Percentiles rank a stretch among this genome's conserved stretches.
Evolutionary conservation across 2,329 filamentous ascomycete genomes (phyloP).

Genomic region (Geosmithia putterillii): DNA sequence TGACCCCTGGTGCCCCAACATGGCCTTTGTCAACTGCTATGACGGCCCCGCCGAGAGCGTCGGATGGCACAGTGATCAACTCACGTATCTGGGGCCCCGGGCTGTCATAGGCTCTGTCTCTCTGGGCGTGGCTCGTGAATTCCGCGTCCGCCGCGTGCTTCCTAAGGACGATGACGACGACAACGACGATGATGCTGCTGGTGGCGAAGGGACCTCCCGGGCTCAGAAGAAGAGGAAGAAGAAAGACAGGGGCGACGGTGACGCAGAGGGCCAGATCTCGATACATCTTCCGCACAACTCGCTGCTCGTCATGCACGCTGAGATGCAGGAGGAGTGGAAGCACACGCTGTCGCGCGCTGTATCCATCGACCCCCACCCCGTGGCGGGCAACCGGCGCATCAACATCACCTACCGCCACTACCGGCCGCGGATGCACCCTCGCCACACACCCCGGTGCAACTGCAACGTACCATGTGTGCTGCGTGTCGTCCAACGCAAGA

Average conservation of each 20-base stretch:
- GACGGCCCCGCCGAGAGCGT: conserved; percentile 69
- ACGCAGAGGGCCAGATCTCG: conserved; percentile 73
- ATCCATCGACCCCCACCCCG: conserved; percentile 72
- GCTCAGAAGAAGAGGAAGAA: too few species aligned
- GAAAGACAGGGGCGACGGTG: conserved; percentile 30
- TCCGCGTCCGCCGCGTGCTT: conserved; percentile 69
- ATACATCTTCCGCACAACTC: conserved; percentile 94
- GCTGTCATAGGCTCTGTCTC: conserved; percentile 84
- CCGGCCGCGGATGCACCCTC: conserved; percentile 63
- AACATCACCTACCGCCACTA: conserved; percentile 94
- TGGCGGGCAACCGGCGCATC: conserved; percentile 69
- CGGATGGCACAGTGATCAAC: conserved; percentile 84
- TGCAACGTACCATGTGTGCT: conserved; percentile 60
- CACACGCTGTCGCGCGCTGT: conserved; percentile 67
- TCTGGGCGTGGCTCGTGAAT: conserved; percentile 84
- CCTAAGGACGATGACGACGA: conserved; percentile 35
- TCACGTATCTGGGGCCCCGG: conserved; percentile 84
- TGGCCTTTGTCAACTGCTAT: conserved; percentile 93
- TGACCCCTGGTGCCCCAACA: conserved; percentile 67
- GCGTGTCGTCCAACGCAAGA: conserved; percentile 68
- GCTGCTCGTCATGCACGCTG: conserved; percentile 87
- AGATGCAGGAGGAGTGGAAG: conserved; percentile 98
- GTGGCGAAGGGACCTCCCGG: too few species aligned
- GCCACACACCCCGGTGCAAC: conserved; percentile 62
- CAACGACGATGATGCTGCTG: conserved; percentile 42